Base-by-base conservation (phyloP, 2,329 filamentous ascomycete genomes). In the Hymenoscyphus scutula region DNA sequence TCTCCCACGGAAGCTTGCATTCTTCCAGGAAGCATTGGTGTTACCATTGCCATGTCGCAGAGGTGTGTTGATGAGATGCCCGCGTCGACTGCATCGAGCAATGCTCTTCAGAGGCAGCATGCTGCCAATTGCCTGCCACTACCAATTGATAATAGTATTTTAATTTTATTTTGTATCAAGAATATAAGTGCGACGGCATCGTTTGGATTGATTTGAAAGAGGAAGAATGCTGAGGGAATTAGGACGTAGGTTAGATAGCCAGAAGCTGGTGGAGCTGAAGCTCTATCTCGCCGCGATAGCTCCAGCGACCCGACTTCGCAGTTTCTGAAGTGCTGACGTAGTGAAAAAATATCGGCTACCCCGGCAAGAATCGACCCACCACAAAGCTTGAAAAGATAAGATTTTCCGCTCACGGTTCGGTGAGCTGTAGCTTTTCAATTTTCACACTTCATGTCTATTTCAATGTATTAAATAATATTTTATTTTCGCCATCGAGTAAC, bases 381-480 rank as follows among this genome's bases (percentile, higher is more conserved):
- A 48, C n/a, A 48, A 48, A 48, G 10, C n/a, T 23, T 23, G 10
- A 51, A 25, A 51, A 48, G n/a, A 11, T 25, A 1, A 5, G 10
- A 13, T 23, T 25, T 11, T 13, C 38, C 45, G 19, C 45, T 5
- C 13, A 13, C 34, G 13, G 13, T 51, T 25, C 19, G 11, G 45
- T 13, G 13, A 7, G 23, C 25, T 51, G 5, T 2, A 45, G 25
- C 1, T 51, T 51, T 51, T 25, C 45, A 51, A 1, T 51, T 25
- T 51, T 51, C 45, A 51, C 45, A 25, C 10, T 25, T 19, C 45
- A 51, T 23, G 19, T 19, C 3, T 23, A 5, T 56, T 60, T 54
- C 25, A 71, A 64, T 69, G 69, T 71, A 59, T 63, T 56, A 60
- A 60, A 61, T 53, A 64, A 62, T 68, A 29, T 32, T 51, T 41